Base-by-base conservation (phyloP, 768 basidiomycete species). In the Leccinum subtestaceum region DNA sequence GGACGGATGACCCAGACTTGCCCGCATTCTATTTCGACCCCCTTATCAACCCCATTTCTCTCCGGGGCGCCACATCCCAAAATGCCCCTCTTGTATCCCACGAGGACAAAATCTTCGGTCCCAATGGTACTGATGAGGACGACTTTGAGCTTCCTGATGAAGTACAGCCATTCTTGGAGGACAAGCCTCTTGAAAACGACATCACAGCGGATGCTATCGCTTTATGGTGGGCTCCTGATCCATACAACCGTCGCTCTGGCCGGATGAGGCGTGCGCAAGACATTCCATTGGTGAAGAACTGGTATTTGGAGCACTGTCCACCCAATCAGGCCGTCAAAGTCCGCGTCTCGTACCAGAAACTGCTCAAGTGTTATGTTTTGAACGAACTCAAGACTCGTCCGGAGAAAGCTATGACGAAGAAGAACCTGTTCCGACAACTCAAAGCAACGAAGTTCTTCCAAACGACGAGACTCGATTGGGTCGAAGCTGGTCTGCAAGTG, bases 401-500 rank as follows among this genome's bases (percentile, higher is more conserved):
- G 5, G 95, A 97, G 74, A 98, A 97, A 75, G 89, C 97, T 8
- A 96, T 97, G 91, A 89, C 92, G 63, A 98, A 96, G 85, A 94
- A 96, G 78, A 97, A 95, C 70, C 72, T 98, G 52, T 98, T 99
- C 84, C 83, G 93, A 47, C 92, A 95, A 70, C 80, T 95, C 58
- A 98, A 98, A 76, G 89, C 92, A n/a, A 99, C 97, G 58, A 98
- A 98, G 76, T 99, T 99, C 78, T 99, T 99, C 87, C 97, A 98
- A 80, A 93, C 92, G 13, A 99, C 97, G 4, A 93, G 84, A 64
- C 76, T 99, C 65, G 97, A 99, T 74, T 99, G 97, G 97, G 96
- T 99, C 38, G 97, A 99, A 74, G 97, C 96, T 3, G 97, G 97
- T 65, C 76, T 99, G 60, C 97, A 99, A 75, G 96, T 99, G 55